Conservation (phyloP, 2,329 filamentous ascomycete species). For the Stachybotrys chartarum region DNA sequence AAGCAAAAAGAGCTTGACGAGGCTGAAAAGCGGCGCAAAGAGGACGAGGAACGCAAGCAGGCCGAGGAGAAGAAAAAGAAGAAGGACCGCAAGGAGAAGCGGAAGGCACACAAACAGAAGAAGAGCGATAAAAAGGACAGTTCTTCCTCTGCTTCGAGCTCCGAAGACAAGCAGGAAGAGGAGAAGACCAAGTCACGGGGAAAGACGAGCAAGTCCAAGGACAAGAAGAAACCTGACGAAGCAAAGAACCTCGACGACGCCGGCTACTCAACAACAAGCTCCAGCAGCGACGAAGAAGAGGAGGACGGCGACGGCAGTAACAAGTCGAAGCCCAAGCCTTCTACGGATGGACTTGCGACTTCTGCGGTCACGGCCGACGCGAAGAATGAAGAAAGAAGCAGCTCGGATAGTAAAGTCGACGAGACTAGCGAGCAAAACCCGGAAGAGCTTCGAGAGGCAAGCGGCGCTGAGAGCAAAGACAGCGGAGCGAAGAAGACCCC, state of each 20-base stretch:
- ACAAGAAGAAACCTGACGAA: not conserved
- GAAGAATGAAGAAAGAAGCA: not conserved
- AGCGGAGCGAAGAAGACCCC: slow-evolving; percentile 5
- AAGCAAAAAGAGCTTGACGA: slow-evolving; percentile 36
- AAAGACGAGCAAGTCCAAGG: slow-evolving; percentile 12
- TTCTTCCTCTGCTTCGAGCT: slow-evolving; percentile 5
- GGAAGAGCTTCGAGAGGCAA: not conserved
- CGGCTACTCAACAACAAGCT: not conserved
- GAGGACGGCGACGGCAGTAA: slow-evolving; percentile 2
- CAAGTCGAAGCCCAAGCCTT: not conserved
- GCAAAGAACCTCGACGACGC: not conserved
- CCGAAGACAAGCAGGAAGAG: slow-evolving; percentile 15
- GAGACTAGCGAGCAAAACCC: slow-evolving; percentile 6
- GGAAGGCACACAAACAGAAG: slow-evolving; percentile 7
- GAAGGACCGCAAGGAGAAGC: slow-evolving; percentile 20
- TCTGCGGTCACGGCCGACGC: not conserved
- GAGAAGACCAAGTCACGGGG: slow-evolving; percentile 7
- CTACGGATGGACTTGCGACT: not conserved
- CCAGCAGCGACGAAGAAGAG: slow-evolving; percentile 4
- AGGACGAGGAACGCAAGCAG: slow-evolving; percentile 27
- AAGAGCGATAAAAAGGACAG: slow-evolving; percentile 12
- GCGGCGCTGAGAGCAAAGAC: not conserved
- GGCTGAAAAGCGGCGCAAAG: slow-evolving; percentile 31
- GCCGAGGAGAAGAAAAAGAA: slow-evolving; percentile 22
- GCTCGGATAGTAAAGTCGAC: not conserved